Evolutionary conservation across 225 moss, liverwort and hornwort genomes (phyloP).

Genomic region (Asterella californica): DNA sequence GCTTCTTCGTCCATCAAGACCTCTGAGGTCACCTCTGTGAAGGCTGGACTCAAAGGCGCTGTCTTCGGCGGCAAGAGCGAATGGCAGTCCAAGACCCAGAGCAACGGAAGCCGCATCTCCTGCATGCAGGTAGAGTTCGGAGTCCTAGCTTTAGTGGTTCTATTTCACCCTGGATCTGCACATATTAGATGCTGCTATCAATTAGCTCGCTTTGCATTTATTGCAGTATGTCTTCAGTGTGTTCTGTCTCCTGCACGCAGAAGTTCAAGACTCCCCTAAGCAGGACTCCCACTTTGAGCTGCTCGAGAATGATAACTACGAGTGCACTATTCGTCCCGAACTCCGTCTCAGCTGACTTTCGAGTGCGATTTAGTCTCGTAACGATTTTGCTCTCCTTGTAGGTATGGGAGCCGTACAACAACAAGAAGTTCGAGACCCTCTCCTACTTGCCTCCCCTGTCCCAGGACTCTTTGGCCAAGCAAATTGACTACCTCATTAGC

Average conservation of each 20-base stretch:
- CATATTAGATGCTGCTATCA: too few relatives aligned
- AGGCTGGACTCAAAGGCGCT: neutral
- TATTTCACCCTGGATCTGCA: too few relatives aligned
- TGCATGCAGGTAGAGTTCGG: constrained; percentile 21
- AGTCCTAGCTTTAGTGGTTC: too few relatives aligned
- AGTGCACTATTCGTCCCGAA: too few relatives aligned
- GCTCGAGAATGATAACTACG: too few relatives aligned
- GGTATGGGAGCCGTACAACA: constrained; percentile 39
- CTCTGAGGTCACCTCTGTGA: constrained; percentile 6
- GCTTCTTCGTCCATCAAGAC: neutral
- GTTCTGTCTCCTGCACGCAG: neutral
- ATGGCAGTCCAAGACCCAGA: constrained; percentile 15
- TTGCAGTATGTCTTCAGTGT: neutral
- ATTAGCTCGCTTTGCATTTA: neutral
- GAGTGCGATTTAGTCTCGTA: too few relatives aligned
- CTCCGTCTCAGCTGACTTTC: too few relatives aligned
- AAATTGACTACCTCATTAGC: constrained; percentile 46
- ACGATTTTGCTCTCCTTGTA: neutral
- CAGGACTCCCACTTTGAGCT: too few relatives aligned
- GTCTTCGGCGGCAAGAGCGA: constrained; percentile 10
- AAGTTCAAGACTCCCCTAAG: too few relatives aligned
- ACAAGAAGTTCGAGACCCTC: constrained; percentile 40
- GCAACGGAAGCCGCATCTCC: constrained; percentile 36
- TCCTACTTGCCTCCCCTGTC: constrained; percentile 36
- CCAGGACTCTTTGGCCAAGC: constrained; percentile 40